Evolutionary conservation across 345 rosid genomes (phyloP).

Genomic region (Gossypium anomalum): DNA sequence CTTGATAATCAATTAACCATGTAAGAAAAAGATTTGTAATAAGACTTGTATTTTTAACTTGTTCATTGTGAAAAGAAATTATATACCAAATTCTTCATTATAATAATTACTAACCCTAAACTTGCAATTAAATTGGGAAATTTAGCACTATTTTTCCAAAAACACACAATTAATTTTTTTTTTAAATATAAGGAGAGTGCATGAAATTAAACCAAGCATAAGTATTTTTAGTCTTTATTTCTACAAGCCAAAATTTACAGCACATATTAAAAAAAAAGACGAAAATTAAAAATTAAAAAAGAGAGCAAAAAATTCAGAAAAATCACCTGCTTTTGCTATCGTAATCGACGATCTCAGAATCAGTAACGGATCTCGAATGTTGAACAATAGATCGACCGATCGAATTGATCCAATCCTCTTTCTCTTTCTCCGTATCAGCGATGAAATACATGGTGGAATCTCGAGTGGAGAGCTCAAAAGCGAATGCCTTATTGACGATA

Average conservation of each 20-base stretch:
- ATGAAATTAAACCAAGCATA: background rate
- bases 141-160: background rate
- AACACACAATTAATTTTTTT: background rate
- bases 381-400: conserved; percentile 79
- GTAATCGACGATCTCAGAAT: conserved; percentile 74
- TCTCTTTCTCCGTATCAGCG: conserved; percentile 78
- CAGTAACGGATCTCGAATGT: conserved; percentile 73
- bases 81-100: background rate
- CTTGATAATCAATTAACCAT: no score
- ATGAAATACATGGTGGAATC: conserved; percentile 63
- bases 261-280: background rate
- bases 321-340: conserved; percentile 29
- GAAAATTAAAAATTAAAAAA: background rate
- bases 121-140: background rate
- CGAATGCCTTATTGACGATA: conserved; percentile 58
- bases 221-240: background rate
- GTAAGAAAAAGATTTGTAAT: no score
- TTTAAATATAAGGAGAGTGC: background rate
- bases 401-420: conserved; percentile 90
- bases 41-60: background rate
- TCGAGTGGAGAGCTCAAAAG: conserved; percentile 69
- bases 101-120: background rate
- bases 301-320: background rate
- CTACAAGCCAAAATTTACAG: background rate
- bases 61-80: background rate